A percentile compares a stretch with the other conserved stretches of the same genome.
phyloP scores from a whole-genome alignment of 2,329 filamentous ascomycete genomes.

The Exutisphaerella laricina region DNA sequence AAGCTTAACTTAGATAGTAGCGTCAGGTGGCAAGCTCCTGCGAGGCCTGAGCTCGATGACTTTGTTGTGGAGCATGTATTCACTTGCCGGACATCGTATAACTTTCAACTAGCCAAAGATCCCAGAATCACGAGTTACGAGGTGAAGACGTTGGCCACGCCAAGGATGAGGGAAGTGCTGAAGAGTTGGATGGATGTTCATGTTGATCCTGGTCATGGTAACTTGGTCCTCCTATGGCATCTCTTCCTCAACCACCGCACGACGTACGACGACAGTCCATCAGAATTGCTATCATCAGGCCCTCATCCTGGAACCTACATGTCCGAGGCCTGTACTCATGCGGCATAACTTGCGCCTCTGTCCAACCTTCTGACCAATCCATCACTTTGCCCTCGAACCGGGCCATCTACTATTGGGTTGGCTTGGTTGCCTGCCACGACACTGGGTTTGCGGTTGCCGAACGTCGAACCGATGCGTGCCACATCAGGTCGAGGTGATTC shows the following conservation, averaged over 20 bases:
- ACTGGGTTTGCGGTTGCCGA: neutral
- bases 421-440: neutral
- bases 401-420: neutral
- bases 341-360: conserved; percentile 11
- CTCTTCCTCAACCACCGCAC: too few species aligned
- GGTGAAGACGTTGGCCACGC: conserved; percentile 8
- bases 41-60: conserved; percentile 7
- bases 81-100: conserved; percentile 13
- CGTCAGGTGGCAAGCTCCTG: too few species aligned
- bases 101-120: conserved; percentile 6
- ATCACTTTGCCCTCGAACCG: neutral
- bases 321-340: too few species aligned
- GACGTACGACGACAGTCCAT: too few species aligned
- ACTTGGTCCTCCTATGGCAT: too few species aligned
- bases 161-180: conserved; percentile 10
- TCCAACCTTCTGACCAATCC: conserved; percentile 5
- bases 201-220: too few species aligned
- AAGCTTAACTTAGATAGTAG: too few species aligned
- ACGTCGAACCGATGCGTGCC: neutral
- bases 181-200: conserved; percentile 11
- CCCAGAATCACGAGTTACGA: conserved; percentile 2
- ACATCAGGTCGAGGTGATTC: neutral
- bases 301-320: too few species aligned
- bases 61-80: conserved; percentile 12
- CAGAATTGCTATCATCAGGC: too few species aligned